Evolutionary conservation across 176 grass and related monocot genomes (phyloP), one percentile per base, ranked within the genome.

Genomic region (Phoenix roebelenii): DNA sequence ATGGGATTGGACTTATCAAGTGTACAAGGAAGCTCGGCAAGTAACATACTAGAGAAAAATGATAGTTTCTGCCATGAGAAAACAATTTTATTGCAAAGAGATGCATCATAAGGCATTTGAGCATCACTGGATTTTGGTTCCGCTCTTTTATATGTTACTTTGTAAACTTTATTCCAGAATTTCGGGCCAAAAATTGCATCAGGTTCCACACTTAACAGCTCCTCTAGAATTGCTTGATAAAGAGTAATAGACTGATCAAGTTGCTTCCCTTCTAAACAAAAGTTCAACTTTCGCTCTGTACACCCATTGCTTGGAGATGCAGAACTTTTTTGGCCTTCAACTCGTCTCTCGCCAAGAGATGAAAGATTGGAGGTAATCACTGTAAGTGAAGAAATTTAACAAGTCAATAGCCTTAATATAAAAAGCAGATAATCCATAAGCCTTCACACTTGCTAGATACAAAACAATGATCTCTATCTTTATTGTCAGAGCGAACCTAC

Each of bases 151-250:
- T 88, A 98, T 64, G 84, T 92, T 61, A 98, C 52, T 25, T 68
- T 72, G 16, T 98, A 82, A 57, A 89, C 70, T 59, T 71, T 62
- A 64, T 64, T 58, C 93, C 93, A 98, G 74, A 98, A 98, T 29
- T 92, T 83, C 23, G 64, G 78, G 51, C 77, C 84, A 64, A 88
- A 63, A 75, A 92, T 81, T 65, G 88, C 66, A 72, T 92, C 93
- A 88, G 81, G 80, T 18, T 83, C 87, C 80, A 59, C 55, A 65
- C 68, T 80, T 51, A 82, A 80, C 73, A 83, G 84, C 65, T 92
- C 79, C 50, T 91, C 72, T 17, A 98, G 72, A 69, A 98, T 66
- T 78, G 87, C 86, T 74, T 98, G 87, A 53, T 98, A 92, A 48
- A 98, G 73, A 64, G 87, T 90, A 72, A 76, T 22, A 59, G 93